Percentiles rank a stretch among this genome's conserved stretches.
Evolutionary conservation across 768 basidiomycete genomes (phyloP).

Genomic region (Steccherinum ochraceum): DNA sequence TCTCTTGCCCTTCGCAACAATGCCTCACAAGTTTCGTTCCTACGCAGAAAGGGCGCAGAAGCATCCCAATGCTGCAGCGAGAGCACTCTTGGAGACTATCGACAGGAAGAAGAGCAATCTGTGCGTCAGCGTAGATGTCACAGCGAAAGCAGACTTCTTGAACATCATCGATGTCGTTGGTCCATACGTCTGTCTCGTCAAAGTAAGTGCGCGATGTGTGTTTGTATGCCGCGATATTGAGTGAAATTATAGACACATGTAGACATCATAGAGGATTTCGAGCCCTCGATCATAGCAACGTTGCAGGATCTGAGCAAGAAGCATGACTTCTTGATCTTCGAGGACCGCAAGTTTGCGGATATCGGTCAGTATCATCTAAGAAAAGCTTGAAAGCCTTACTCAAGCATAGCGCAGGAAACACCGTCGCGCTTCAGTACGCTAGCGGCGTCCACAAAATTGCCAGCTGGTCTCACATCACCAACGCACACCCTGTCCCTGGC

Average conservation of each 20-base stretch:
- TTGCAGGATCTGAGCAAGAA: slow-evolving; percentile 66
- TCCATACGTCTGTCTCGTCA: slow-evolving; percentile 87
- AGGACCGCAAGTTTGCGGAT: slow-evolving; percentile 98
- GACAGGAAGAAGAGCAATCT: slow-evolving; percentile 87
- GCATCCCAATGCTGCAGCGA: slow-evolving; percentile 72
- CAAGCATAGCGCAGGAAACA: slow-evolving; percentile 93
- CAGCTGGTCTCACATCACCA: slow-evolving; percentile 94
- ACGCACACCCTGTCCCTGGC: slow-evolving; percentile 95
- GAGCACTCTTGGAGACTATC: slow-evolving; percentile 71
- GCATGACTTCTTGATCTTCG: slow-evolving; percentile 94
- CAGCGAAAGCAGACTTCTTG: slow-evolving; percentile 69
- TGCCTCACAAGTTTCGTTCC: slow-evolving; percentile 13
- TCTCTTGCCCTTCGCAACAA: no score
- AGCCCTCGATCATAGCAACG: slow-evolving; percentile 57
- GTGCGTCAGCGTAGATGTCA: slow-evolving; percentile 94
- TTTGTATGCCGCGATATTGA: neutral
- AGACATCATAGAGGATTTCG: slow-evolving; percentile 93
- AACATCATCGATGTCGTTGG: slow-evolving; percentile 85
- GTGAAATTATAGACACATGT: slow-evolving; percentile 82
- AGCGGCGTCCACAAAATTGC: slow-evolving; percentile 91
- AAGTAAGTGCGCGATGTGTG: slow-evolving; percentile 46
- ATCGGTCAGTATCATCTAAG: slow-evolving; percentile 59
- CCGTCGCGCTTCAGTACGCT: slow-evolving; percentile 91
- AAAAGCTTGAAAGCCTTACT: no score
- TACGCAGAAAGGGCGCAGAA: slow-evolving; percentile 56